These are phyloP conservation scores for Sarcodon aspratus DNA, from an alignment of 768 basidiomycete species.

Conservation along the genomic window DNA sequence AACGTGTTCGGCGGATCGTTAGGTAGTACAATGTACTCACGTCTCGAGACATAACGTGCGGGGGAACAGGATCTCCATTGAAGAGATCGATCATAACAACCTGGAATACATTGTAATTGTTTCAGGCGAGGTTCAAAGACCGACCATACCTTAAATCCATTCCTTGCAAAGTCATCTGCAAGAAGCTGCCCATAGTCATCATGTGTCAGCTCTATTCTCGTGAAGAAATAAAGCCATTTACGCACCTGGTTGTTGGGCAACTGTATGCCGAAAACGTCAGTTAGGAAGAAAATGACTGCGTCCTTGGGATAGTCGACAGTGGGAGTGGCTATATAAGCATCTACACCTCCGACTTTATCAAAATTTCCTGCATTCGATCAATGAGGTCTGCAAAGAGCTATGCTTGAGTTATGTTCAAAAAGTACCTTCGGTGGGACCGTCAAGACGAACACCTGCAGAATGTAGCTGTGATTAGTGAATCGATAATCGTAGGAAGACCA, in stretches of 20 bases:
- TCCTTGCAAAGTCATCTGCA: constrained; percentile 30
- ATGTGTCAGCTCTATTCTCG: background rate
- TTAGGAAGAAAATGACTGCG: constrained; percentile 30
- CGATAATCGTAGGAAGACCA: background rate
- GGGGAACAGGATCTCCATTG: constrained; percentile 21
- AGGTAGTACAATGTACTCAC: too few relatives aligned
- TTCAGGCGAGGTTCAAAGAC: too few relatives aligned
- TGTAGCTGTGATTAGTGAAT: too few relatives aligned
- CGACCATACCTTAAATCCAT: constrained; percentile 31
- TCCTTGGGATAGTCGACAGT: constrained; percentile 24
- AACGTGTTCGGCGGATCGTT: too few relatives aligned
- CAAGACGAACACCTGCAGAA: constrained; percentile 22
- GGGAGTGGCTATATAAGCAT: constrained; percentile 30
- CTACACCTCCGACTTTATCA: constrained; percentile 23
- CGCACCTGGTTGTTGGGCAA: constrained; percentile 22
- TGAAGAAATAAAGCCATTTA: background rate
- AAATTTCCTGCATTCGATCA: constrained; percentile 14
- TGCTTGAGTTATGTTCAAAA: too few relatives aligned
- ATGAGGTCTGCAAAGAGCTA: background rate
- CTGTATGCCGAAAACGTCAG: constrained; percentile 25
- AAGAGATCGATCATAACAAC: constrained; percentile 24
- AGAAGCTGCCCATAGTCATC: constrained; percentile 20
- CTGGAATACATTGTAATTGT: too few relatives aligned
- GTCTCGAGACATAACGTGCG: constrained; percentile 5
- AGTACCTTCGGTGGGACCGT: constrained; percentile 24